Base-by-base conservation (phyloP, 441 rosid genomes). In the Eruca vesicaria region DNA sequence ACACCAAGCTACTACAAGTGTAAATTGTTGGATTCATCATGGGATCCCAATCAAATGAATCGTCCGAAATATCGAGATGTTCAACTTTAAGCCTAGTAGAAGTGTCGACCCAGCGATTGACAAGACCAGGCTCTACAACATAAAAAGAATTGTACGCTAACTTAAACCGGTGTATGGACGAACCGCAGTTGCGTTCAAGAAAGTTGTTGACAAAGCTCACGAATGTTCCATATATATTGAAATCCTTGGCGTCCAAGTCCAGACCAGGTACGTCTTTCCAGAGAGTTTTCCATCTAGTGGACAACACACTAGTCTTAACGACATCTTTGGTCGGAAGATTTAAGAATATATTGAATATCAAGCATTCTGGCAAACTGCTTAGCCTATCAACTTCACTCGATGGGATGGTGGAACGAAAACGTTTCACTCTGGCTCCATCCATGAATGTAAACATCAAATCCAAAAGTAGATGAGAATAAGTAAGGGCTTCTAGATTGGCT, bases 211-310 rank as follows among this genome's bases (percentile, higher is more conserved):
- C 64, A 20, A 76, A 69, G 9, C 19, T 26, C n/a, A 55, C 45
- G 31, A 76, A 68, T 4, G 58, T 3, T 6, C 9, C 16, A 20
- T 18, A 7, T 5, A 53, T 26, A 1, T 15, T 52, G 20, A 75
- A 75, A 11, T 69, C 69, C 28, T 15, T 1, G 9, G 10, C 2
- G 1, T 2, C 7, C 33, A 69, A 7, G 31, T 69, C 43, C 23
- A 69, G 63, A 26, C 32, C 57, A 36, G 79, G 69, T 52, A 69
- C 48, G 6, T 14, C 1, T 63, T 2, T 53, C 79, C 74, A 76
- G 10, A 76, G 36, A 19, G 53, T 18, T 35, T 3, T 62, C 79
- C 79, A 75, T 50, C 64, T 75, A 6, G 4, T 68, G 10, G 79
- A 68, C 53, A 75, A 62, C 2, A 28, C 19, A 26, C 79, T 33